A percentile compares a stretch with the other conserved stretches of the same genome.
These are phyloP conservation scores for Boletus reticulatus DNA, from an alignment of 768 basidiomycete species.

Conservation along the genomic window DNA sequence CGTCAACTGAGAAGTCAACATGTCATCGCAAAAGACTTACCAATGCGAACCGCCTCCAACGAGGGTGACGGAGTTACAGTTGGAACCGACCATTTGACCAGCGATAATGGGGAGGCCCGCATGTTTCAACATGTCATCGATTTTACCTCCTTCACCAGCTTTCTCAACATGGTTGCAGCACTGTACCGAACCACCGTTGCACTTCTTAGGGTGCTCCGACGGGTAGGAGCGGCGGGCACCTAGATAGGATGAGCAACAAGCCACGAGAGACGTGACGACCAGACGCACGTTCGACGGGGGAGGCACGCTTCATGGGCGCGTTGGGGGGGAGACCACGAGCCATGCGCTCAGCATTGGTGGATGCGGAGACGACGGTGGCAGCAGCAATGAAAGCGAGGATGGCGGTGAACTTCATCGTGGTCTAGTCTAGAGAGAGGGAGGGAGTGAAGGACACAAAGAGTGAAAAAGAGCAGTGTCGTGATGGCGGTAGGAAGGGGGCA, in stretches of 20 bases:
- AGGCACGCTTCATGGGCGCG: conserved; percentile 38
- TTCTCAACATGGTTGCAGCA: conserved; percentile 17
- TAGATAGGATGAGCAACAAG: conserved; percentile 10
- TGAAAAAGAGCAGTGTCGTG: background rate
- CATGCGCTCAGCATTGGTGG: conserved; percentile 53
- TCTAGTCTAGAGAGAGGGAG: background rate
- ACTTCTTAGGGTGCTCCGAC: conserved; percentile 25
- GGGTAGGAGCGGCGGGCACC: conserved; percentile 37
- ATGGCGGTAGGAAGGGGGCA: background rate
- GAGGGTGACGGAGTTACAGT: conserved; percentile 30
- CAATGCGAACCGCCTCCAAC: conserved; percentile 10
- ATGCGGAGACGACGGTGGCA: conserved; percentile 38
- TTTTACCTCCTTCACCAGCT: accelerated
- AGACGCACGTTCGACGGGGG: conserved; percentile 34
- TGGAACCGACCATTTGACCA: conserved; percentile 21
- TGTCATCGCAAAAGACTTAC: conserved; percentile 3
- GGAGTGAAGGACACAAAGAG: background rate
- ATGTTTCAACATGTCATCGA: accelerated
- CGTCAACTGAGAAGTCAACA: background rate
- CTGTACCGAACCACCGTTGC: conserved; percentile 13
- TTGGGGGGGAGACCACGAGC: conserved; percentile 52
- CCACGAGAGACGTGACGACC: background rate
- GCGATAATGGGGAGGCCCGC: accelerated
- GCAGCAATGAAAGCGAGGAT: conserved; percentile 38
- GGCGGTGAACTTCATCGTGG: conserved; percentile 29